Conservation (phyloP, 2,329 filamentous ascomycete species). For the Penicillium rolfsii region DNA sequence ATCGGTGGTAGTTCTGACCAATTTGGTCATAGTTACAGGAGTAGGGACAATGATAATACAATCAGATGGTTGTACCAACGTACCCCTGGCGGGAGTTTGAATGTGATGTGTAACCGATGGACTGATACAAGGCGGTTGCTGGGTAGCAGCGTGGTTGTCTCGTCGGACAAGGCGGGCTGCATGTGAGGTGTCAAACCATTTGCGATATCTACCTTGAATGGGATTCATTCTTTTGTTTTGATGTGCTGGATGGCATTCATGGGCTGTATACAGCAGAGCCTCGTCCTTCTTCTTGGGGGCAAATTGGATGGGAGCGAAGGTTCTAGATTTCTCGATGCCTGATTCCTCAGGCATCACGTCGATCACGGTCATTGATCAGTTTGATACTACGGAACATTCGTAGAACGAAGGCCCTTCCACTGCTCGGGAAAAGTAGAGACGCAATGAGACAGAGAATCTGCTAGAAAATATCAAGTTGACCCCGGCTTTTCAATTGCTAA, state of each 20-base stretch:
- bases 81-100: neutral
- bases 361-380: neutral
- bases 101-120: neutral
- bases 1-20: neutral
- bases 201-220: too few species aligned
- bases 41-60: neutral
- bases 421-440: constrained; percentile 14
- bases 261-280: neutral
- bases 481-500: neutral
- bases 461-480: constrained; percentile 23
- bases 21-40: neutral
- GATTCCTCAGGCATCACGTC: constrained; percentile 21
- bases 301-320: constrained; percentile 26
- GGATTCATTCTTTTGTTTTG: too few species aligned
- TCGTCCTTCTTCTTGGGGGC: too few species aligned
- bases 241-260: neutral
- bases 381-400: neutral
- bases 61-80: constrained; percentile 1
- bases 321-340: constrained; percentile 33
- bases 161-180: neutral
- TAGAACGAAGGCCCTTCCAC: neutral
- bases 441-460: neutral
- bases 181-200: neutral
- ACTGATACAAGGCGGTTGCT: neutral
- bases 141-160: neutral